Base-by-base conservation (phyloP, 2,329 filamentous ascomycete species). In the Botrytis tulipae region DNA sequence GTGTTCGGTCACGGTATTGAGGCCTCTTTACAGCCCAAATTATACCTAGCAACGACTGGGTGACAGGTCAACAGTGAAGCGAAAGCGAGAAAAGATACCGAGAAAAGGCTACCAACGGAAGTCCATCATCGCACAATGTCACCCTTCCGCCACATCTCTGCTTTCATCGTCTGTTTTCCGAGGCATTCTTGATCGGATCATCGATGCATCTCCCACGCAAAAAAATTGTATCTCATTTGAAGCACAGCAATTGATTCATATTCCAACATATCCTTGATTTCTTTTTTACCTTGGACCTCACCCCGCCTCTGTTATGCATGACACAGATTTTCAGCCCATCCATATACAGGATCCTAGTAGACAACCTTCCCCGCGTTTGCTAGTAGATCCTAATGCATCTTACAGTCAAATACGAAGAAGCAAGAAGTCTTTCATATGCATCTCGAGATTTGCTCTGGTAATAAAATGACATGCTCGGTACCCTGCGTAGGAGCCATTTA, bases 261-360 rank as follows among this genome's bases (percentile, higher is more conserved):
- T 48, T 68, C 32, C 48, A 68, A 68, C 25, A 32, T 68, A 54
- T 60, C 46, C 62, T 40, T 42, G 37, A 68, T 40, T 71, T 71
- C n/a, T 68, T 68, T 25, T 54, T n/a, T 16, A n/a, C 22, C 29
- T 42, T 68, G 22, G 20, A 37, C 29, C 18, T 48, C 37, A 67
- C 42, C 61, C 70, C 51, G 70, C 70, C 70, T 72, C 51, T 57
- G 32, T 72, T 60, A 37, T 72, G 62, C 46, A 72, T 67, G 48
- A 32, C 57, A 46, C 70, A 48, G 44, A 25, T 46, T 59, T 48
- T 72, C 62, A 72, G 70, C 62, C 62, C 51, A 61, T 46, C 40
- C 29, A 46, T n/a, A 60, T 59, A 46, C 40, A n/a, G 18, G 22
- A 72, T 46, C 61, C 60, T 44, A 44, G 46, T 37, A 68, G 25